Base-by-base conservation (phyloP, 139 green algal species). In the Chlamydomonas sp. region DNA sequence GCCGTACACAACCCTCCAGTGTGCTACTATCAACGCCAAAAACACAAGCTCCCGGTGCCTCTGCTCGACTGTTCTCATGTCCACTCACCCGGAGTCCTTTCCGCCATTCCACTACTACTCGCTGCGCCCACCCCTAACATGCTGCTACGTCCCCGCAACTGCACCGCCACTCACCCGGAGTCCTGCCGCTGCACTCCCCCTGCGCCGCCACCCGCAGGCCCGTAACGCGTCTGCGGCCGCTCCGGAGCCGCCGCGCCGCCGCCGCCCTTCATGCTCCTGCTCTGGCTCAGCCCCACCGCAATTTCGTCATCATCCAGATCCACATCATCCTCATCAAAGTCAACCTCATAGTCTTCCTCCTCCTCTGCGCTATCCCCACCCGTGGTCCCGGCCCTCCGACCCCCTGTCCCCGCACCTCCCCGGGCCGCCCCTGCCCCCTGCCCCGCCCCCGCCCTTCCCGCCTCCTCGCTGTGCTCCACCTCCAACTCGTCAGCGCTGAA, bases 221-320 rank as follows among this genome's bases (percentile, higher is more conserved):
- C 82, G 69, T 86, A 79, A 63, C 82, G 60, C 71, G 82, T 73
- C 61, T 80, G 60, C n/a, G 82, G 82, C 82, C 82, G 71, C n/a
- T 61, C 82, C 4, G 31, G 1, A 1, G 8, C 3, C 49, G 64
- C 20, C 66, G 67, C 0, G 10, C 4, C 31, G 8, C 6, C 79
- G 4, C 63, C 63, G n/a, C 79, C 63, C 57, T 20, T 69, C 57
- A 6, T 64, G 1, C 67, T 6, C 64, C 17, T 7, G 16, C 3
- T 2, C 8, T 9, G 17, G 16, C 15, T 69, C 3, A 68, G 17
- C 16, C 17, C 17, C 17, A 79, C 31, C 60, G 63, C 82, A 6
- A 80, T 64, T 20, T 79, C 82, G 4, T 20, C 71, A 7, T 77
- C 60, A 3, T 72, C 17, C 0, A 79, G 69, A 9, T 79, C 68